phyloP scores from a whole-genome alignment of 768 basidiomycete species.

The Boletus pseudopeckii region DNA sequence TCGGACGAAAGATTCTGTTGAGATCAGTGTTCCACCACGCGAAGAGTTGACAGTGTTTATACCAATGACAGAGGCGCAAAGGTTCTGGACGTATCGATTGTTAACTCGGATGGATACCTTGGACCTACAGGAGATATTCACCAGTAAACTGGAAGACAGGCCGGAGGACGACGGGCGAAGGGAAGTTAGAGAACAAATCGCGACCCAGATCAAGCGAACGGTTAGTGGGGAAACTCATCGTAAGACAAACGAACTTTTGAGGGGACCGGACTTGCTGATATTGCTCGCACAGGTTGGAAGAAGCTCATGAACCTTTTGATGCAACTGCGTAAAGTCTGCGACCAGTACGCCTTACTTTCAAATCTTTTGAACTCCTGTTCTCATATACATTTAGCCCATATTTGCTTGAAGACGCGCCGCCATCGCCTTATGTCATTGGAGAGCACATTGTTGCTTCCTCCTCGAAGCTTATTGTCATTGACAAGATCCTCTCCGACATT shows the following conservation, averaged over 20 bases:
- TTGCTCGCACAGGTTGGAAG: constrained; percentile 42
- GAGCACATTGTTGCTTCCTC: constrained; percentile 57
- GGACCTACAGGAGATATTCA: constrained; percentile 49
- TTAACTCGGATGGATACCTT: constrained; percentile 50
- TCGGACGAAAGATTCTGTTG: constrained; percentile 53
- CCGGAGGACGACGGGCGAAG: constrained; percentile 34
- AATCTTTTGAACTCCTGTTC: neutral
- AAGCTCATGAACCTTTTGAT: constrained; percentile 66
- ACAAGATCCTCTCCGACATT: constrained; percentile 54
- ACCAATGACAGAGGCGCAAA: constrained; percentile 55
- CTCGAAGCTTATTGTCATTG: constrained; percentile 53
- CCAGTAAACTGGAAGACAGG: constrained; percentile 25
- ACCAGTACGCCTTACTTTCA: constrained; percentile 44
- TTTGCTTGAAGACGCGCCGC: constrained; percentile 46
- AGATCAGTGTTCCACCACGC: constrained; percentile 49
- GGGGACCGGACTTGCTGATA: neutral
- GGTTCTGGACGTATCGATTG: constrained; percentile 60
- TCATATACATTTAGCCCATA: constrained; percentile 43
- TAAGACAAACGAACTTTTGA: constrained; percentile 10
- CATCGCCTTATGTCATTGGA: constrained; percentile 46
- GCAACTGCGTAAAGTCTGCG: constrained; percentile 68
- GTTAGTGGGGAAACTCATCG: constrained; percentile 30
- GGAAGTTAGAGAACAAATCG: constrained; percentile 40
- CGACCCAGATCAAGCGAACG: constrained; percentile 36
- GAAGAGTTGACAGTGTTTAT: constrained; percentile 57